A percentile compares a stretch with the other conserved stretches of the same genome.
Conservation (phyloP, 305 asterid species). For the Fraxinus albicans region DNA sequence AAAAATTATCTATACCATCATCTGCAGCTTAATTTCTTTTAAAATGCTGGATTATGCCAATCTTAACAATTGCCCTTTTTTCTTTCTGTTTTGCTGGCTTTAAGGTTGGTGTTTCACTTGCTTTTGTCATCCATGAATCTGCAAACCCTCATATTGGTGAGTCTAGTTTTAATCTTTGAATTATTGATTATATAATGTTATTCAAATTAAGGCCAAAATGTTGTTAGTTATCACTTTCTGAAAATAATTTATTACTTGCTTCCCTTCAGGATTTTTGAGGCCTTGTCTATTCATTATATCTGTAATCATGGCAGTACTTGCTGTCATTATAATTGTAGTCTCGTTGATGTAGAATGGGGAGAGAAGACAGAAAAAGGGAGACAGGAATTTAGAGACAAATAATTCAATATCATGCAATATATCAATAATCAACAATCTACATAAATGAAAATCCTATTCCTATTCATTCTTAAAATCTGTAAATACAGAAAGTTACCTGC, state of each 20-base stretch:
- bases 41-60: slow-evolving; percentile 9
- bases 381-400: neutral
- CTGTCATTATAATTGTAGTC: neutral
- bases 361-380: neutral
- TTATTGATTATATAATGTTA: neutral
- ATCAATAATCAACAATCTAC: neutral
- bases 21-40: slow-evolving; percentile 12
- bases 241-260: neutral
- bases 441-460: neutral
- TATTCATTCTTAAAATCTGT: neutral
- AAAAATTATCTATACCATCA: neutral
- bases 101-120: slow-evolving; percentile 96
- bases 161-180: slow-evolving; percentile 20
- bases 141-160: slow-evolving; percentile 98
- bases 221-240: neutral
- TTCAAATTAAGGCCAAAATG: neutral
- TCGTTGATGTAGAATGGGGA: neutral
- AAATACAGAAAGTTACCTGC: neutral
- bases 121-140: slow-evolving; percentile 98
- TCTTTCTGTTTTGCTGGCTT: slow-evolving; percentile 13
- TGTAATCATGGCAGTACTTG: neutral
- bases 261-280: neutral
- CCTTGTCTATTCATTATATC: neutral
- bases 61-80: slow-evolving; percentile 16
- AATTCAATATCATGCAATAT: neutral